Evolutionary conservation across 352 stramenopile species (phyloP), one percentile per base, ranked within the genome.

Genomic region (Phytophthora meadii): DNA sequence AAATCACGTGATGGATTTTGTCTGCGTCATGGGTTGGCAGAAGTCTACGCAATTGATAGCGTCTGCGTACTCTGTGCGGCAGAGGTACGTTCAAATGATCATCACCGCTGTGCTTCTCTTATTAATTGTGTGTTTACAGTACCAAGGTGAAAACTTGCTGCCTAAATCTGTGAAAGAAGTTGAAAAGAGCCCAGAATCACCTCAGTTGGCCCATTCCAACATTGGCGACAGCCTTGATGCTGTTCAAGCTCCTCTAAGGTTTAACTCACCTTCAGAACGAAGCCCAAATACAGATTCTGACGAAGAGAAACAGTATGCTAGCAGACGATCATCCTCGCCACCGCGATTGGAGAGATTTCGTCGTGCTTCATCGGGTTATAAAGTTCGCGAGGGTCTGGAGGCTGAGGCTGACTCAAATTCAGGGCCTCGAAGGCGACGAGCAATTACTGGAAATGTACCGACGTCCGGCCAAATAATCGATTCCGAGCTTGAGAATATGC

Each of bases 31-130:
- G 81, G 81, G 0, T 65, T 64, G 8, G 56, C 65, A 0, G 71
- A 81, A 15, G 25, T 75, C 3, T 90, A 75, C 45, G 64, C 61
- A 4, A 61, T 79, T 4, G 84, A 93, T 46, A 65, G 61, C 6
- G 66, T 84, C 46, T 93, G 84, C 39, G 57, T 80, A 1, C 46
- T 74, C 9, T 93, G 84, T 28, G 60, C 75, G 4, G 39, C 44
- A 4, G 76, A 93, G 79, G 82, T 91, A 41, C 6, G 70, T 47
- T 15, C 19, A 12, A 0, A 12, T 28, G 7, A 24, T 50, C 17
- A 4, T 10, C 7, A 27, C 11, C 4, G 10, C 46, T 12, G 19
- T 48, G 10, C 19, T 5, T 44, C 19, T 11, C 17, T n/a, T 27
- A 8, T 53, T 53, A 55, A 45, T 10, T 11, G 11, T 27, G 34